A percentile compares a stretch with the other conserved stretches of the same genome.
Conservation (phyloP, 2,329 filamentous ascomycete genomes). For the Pseudonectria buxi region DNA sequence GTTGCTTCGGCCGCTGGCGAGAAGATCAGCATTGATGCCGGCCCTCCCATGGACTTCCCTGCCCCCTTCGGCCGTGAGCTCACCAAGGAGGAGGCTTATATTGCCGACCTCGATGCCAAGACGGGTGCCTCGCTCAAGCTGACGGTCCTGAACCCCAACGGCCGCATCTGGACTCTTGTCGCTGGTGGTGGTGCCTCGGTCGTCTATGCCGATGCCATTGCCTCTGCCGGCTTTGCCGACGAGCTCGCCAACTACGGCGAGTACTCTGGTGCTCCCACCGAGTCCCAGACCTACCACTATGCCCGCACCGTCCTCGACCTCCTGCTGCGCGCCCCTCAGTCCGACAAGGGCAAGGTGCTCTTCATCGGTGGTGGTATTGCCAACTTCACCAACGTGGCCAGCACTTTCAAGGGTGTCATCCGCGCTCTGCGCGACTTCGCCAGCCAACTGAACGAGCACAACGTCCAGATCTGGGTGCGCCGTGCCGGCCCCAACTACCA, state of each 20-base stretch:
- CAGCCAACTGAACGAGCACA: slow-evolving; percentile 84
- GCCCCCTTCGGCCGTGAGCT: slow-evolving; percentile 98
- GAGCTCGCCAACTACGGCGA: slow-evolving; percentile 99
- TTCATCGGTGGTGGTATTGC: slow-evolving; percentile 99
- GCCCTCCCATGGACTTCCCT: slow-evolving; percentile 97
- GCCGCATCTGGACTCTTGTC: slow-evolving; percentile 96
- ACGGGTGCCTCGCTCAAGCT: slow-evolving; percentile 98
- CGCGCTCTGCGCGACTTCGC: slow-evolving; percentile 88
- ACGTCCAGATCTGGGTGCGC: slow-evolving; percentile 94
- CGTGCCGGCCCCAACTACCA: slow-evolving; percentile 94
- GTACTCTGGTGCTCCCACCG: slow-evolving; percentile 97
- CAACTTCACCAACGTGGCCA: slow-evolving; percentile 99
- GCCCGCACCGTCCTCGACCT: slow-evolving; percentile 93
- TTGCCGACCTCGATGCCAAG: slow-evolving; percentile 97
- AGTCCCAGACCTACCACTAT: slow-evolving; percentile 99
- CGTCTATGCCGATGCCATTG: slow-evolving; percentile 98
- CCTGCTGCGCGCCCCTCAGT: slow-evolving; percentile 84
- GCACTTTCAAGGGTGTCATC: slow-evolving; percentile 99
- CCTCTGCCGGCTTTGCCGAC: slow-evolving; percentile 87
- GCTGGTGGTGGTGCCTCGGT: slow-evolving; percentile 99
- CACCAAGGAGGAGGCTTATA: slow-evolving; percentile 98
- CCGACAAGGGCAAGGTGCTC: slow-evolving; percentile 90
- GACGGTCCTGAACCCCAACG: slow-evolving; percentile 84
- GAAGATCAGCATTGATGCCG: slow-evolving; percentile 90
- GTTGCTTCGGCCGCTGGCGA: slow-evolving; percentile 54